phyloP scores from a whole-genome alignment of 2,329 filamentous ascomycete genomes.

The Alternaria arborescens region DNA sequence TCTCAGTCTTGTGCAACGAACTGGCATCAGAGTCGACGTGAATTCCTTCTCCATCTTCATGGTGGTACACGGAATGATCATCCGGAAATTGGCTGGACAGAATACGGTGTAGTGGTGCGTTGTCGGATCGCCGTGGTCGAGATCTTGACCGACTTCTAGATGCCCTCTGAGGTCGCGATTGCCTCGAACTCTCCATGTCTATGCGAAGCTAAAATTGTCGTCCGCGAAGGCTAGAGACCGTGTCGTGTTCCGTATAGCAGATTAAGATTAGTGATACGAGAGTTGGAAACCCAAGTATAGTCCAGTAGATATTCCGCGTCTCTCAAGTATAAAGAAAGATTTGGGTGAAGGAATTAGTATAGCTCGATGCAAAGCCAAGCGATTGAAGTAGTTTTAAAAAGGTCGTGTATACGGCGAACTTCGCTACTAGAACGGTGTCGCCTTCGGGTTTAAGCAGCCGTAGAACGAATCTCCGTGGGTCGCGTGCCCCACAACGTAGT shows the following conservation, averaged over 20 bases:
- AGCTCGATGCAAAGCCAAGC: background rate
- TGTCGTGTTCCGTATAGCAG: background rate
- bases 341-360: background rate
- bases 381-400: background rate
- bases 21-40: slow-evolving; percentile 30
- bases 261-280: background rate
- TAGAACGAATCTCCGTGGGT: background rate
- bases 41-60: slow-evolving; percentile 39
- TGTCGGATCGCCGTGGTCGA: slow-evolving; percentile 29
- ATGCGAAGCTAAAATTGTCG: background rate
- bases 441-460: slow-evolving; percentile 13
- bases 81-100: slow-evolving; percentile 45
- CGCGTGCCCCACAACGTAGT: slow-evolving; percentile 4
- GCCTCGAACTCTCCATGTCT: slow-evolving; percentile 9
- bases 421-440: background rate
- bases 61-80: slow-evolving; percentile 48
- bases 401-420: background rate
- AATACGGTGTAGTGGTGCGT: slow-evolving; percentile 35
- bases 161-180: background rate
- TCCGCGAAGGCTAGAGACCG: background rate
- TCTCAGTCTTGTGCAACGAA: slow-evolving; percentile 40
- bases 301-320: background rate
- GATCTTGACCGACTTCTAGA: slow-evolving; percentile 38
- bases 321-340: background rate
- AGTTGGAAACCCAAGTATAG: background rate